Base-by-base conservation (phyloP, 2,329 filamentous ascomycete species). In the Rachicladosporium sp. region DNA sequence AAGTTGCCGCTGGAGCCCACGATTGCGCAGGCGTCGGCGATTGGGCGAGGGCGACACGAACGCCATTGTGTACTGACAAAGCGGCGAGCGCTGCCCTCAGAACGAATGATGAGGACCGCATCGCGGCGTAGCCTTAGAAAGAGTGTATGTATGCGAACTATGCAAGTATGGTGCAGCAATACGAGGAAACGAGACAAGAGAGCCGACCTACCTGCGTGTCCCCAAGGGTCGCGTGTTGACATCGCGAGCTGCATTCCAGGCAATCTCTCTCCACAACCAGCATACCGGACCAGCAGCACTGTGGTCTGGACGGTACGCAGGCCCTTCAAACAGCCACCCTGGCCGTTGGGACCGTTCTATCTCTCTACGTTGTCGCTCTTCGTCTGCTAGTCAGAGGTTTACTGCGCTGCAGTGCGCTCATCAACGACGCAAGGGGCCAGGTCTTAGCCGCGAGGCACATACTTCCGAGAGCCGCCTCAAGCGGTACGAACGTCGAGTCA, bases 191-290 rank as follows among this genome's bases (percentile, higher is more conserved):
- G 36, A 41, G 33, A 41, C 38, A 41, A 27, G 5, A 36, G 36
- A 35, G 30, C 32, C 31, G n/a, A 15, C 38, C 38, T 41, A 41
- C 38, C 34, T 30, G 27, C 11, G 33, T 30, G 29, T 23, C 19
- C 12, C 29, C 38, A 30, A 21, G 38, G 34, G 23, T n/a, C 33
- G 33, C 38, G 38, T 23, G 33, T 19, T 41, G 38, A 36, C 45
- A 50, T 50, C 49, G 50, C 44, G 39, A 35, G 33, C 23, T 46
- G 43, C 50, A 53, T 53, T 53, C 50, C 50, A 47, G 46, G 50
- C 46, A 52, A 27, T 27, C 23, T 27, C 23, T 8, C 23, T 36
- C 6, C 7, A 27, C 23, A 8, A 27, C 23, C 23, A 27, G 23
- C 23, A 27, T 8, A 8, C 23, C 23, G 23, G 23, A 27, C 23